Evolutionary conservation across 495 filamentous ascomycete genomes (phyloP), one percentile per base, ranked within the genome.

Genomic region (Sporormia fimetaria): DNA sequence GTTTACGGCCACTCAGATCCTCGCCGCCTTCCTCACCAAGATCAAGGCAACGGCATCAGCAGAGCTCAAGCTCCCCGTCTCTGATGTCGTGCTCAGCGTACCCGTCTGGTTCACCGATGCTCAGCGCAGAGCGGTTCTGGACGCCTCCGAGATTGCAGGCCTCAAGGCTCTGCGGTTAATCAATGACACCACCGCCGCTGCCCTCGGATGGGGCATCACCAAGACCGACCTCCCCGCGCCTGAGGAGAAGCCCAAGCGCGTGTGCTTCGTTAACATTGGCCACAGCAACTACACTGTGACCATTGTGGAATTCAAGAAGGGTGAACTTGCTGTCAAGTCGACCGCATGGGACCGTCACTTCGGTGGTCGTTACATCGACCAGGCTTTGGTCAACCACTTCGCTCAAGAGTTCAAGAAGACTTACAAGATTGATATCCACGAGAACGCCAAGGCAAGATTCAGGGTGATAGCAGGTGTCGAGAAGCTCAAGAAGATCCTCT

Each of bases 401-500:
- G 83, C 81, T 39, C 77, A 80, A 55, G 92, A 96, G 62, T 96
- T 95, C 59, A 63, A 63, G 49, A 56, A 62, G 35, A 65, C 62
- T 37, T 58, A 40, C 59, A 65, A 65, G 55, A 61, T 65, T 39
- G 60, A 65, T 44, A 86, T 99, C 68, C 70, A 78, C 53, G 76
- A 74, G 44, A 85, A 96, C 68, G 69, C 75, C 45, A 94, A 95
- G 72, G 90, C 87, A 39, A 73, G 79, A 63, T 72, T 84, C 43
- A 83, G 90, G 57, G 82, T 93, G 54, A 67, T 81, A 10, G 78
- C 85, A 38, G 87, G 81, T 32, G 82, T 84, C 34, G 90, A 99
- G 73, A 96, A 94, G 75, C 60, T 94, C 57, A 99, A 99, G 85
- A 96, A 96, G 75, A 80, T 99, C 38, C 73, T 99, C 40, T 96